Base-by-base conservation (phyloP, 805 yeast genomes). In the Jamesozyma hellenica region DNA sequence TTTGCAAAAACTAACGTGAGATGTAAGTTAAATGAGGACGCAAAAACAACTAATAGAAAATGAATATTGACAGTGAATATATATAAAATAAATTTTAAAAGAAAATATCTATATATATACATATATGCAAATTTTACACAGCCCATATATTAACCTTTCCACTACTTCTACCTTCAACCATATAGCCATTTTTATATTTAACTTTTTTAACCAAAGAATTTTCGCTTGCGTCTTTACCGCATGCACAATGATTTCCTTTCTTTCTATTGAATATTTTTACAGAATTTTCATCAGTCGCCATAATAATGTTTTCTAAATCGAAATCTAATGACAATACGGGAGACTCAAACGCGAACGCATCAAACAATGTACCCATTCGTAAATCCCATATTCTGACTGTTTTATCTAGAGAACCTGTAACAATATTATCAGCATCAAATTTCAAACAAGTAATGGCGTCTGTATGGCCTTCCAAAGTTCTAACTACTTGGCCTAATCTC, bases 121-220 rank as follows among this genome's bases (percentile, higher is more conserved):
- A 21, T 21, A 8, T 21, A 28, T 15, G 10, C 12, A n/a, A n/a
- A n/a, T 10, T 17, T 31, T 15, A 45, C 3, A 68, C 50, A 4
- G 86, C 84, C 85, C 87, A 80, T 4, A 77, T 67, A 19, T 79
- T 77, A 19, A 80, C 64, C 18, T 58, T 59, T 28, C 92, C 92
- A 46, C 71, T 71, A 3, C 59, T 53, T 39, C 82, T 65, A 16
- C 86, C 85, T 41, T 77, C 83, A 7, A 80, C 73, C 39, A 78
- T 53, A 54, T 81, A 81, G 1, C 83, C 83, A 46, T 78, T 78
- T 45, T 68, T 70, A 48, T 75, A 77, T 35, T 72, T 63, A 10
- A 74, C 71, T 36, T 57, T 57, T 23, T 66, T 66, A 26, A 73
- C 64, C 12, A 49, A 45, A 0, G 62, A 56, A 12, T 31, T 51